phyloP scores from a whole-genome alignment of 805 yeast species.

The Kluyveromyces dobzhanskii region DNA sequence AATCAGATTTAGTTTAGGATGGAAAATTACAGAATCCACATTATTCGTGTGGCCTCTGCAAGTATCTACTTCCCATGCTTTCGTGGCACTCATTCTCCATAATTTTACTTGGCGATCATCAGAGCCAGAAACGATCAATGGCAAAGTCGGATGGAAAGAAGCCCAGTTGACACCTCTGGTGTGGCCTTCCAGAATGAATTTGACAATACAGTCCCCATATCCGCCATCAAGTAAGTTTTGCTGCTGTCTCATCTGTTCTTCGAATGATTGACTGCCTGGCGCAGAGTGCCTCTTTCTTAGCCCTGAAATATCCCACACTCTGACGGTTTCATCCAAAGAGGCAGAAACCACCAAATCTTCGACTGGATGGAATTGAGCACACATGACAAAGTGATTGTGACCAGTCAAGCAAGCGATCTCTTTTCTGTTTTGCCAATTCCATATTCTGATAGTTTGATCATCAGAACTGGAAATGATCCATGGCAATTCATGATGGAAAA shows the following conservation, averaged over 20 bases:
- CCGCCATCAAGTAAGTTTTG: conserved; percentile 81
- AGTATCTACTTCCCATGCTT: conserved; percentile 99
- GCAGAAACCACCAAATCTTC: conserved; percentile 94
- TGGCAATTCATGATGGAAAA: conserved; percentile 91
- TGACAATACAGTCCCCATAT: conserved; percentile 93
- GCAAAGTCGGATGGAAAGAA: conserved; percentile 92
- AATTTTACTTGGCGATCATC: conserved; percentile 92
- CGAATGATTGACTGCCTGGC: conserved; percentile 42
- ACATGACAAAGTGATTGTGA: conserved; percentile 96
- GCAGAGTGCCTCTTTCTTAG: conserved; percentile 94
- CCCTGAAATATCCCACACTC: conserved; percentile 98
- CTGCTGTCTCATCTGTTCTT: conserved; percentile 38
- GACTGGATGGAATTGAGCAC: conserved; percentile 94
- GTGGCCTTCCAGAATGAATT: conserved; percentile 94
- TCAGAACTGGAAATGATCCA: conserved; percentile 96
- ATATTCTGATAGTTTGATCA: conserved; percentile 96
- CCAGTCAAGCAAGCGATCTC: conserved; percentile 97
- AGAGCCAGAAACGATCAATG: conserved; percentile 89
- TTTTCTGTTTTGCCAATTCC: conserved; percentile 99
- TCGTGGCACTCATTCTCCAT: conserved; percentile 96
- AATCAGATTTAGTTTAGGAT: conserved; percentile 86
- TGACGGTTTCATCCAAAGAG: conserved; percentile 94
- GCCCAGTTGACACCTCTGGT: conserved; percentile 99
- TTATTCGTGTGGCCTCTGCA: conserved; percentile 96
- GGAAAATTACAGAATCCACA: conserved; percentile 83